Evolutionary conservation across 176 grass and related monocot genomes (phyloP).

Genomic region (Lolium rigidum): DNA sequence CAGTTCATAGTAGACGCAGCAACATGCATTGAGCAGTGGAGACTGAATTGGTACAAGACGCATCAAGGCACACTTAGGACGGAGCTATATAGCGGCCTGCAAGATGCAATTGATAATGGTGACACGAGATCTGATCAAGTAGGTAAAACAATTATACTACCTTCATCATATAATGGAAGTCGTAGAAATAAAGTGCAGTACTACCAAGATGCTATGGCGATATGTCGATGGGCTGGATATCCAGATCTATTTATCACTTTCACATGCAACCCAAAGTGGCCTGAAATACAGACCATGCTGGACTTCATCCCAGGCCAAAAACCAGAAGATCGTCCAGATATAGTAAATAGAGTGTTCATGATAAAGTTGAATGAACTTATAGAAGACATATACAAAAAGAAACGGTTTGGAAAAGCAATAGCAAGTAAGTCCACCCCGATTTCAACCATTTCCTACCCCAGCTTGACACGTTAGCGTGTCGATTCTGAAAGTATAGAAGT

Average conservation of each 20-base stretch:
- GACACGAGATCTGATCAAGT: constrained; percentile 20
- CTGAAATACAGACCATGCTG: constrained; percentile 28
- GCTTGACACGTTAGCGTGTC: neutral
- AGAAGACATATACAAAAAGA: neutral
- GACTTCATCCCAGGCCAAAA: neutral
- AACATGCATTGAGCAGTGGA: constrained; percentile 23
- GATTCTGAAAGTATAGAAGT: too few species aligned
- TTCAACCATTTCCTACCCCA: neutral
- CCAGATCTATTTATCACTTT: constrained; percentile 28
- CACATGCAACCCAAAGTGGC: constrained; percentile 50
- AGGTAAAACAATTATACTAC: constrained; percentile 28
- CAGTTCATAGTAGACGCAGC: constrained; percentile 18
- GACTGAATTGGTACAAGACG: constrained; percentile 4
- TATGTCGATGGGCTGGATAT: constrained; percentile 27
- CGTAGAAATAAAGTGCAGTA: constrained; percentile 36
- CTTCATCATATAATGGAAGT: constrained; percentile 28
- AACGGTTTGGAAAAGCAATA: neutral
- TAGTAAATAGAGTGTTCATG: constrained; percentile 34
- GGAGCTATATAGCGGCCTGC: neutral
- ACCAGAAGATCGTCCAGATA: constrained; percentile 31
- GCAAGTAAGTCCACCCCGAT: neutral
- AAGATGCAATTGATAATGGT: constrained; percentile 11
- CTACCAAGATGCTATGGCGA: constrained; percentile 44
- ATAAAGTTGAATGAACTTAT: constrained; percentile 32
- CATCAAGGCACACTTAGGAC: neutral